A percentile compares a stretch with the other conserved stretches of the same genome.
Evolutionary conservation across 306 rosid species (phyloP).

Genomic region (Biancaea sappan): DNA sequence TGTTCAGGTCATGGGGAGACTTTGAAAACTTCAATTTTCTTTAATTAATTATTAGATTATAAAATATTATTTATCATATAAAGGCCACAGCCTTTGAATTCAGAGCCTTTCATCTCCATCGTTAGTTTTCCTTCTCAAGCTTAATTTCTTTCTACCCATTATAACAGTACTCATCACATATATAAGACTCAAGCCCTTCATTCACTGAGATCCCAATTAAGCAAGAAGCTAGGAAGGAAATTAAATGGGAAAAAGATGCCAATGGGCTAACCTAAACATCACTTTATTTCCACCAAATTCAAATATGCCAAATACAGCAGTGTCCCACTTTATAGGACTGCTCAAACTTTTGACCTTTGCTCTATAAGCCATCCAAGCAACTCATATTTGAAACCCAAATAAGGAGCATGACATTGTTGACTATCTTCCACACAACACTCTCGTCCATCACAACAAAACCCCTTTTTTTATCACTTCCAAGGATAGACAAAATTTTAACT

Average conservation of each 20-base stretch:
- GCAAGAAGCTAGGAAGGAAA: neutral
- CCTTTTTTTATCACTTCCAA: neutral
- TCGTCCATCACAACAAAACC: neutral
- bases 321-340: slow-evolving; percentile 7
- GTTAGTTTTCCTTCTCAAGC: neutral
- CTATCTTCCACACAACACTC: neutral
- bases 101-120: neutral
- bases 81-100: neutral
- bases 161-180: neutral
- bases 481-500: too few relatives aligned
- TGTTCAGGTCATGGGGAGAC: too few relatives aligned
- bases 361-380: neutral
- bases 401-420: slow-evolving; percentile 26
- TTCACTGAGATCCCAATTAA: neutral
- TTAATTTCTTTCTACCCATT: neutral
- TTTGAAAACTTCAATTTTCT: too few relatives aligned
- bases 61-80: too few relatives aligned
- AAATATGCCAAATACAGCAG: slow-evolving; percentile 16
- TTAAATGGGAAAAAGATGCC: neutral
- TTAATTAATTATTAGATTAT: too few relatives aligned
- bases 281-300: neutral
- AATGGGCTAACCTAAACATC: neutral
- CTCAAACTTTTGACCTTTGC: slow-evolving; percentile 22
- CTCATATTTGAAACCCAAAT: neutral
- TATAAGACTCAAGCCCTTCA: neutral